Conservation (phyloP, 2,329 filamentous ascomycete genomes). For the Penicillium italicum region DNA sequence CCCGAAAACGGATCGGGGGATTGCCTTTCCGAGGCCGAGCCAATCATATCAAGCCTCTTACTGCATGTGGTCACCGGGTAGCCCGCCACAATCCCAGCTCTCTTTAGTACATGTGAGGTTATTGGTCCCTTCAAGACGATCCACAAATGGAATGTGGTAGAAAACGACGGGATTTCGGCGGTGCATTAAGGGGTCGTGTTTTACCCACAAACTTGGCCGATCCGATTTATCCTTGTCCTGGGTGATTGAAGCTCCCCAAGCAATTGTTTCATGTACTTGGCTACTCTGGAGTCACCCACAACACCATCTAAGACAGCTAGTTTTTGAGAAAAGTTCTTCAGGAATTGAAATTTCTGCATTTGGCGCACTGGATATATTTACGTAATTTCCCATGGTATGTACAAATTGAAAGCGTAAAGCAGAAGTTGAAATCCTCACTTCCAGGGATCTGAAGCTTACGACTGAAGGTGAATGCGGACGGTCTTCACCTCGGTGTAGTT, state of each 20-base stretch:
- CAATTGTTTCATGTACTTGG: not conserved
- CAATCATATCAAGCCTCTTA: not conserved
- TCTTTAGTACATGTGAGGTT: no score
- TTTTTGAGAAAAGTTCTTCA: not conserved
- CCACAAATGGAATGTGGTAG: not conserved
- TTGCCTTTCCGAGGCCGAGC: not conserved
- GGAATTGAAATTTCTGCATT: not conserved
- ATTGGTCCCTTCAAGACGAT: not conserved
- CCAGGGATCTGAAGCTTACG: not conserved
- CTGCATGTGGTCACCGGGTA: not conserved
- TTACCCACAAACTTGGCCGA: not conserved
- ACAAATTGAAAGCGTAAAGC: not conserved
- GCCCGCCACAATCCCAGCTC: not conserved
- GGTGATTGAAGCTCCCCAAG: not conserved
- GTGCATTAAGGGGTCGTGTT: not conserved
- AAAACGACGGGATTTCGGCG: no score
- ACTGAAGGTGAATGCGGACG: conserved; percentile 18
- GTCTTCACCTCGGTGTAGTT: conserved; percentile 46
- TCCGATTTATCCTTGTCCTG: no score
- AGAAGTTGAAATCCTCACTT: not conserved
- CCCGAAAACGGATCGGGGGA: not conserved
- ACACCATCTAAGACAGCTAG: not conserved
- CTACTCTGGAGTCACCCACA: no score
- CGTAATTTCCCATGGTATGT: not conserved
- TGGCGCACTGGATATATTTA: no score